Percentiles rank a stretch among this genome's conserved stretches.
Conservation (phyloP, 805 yeast species). For the Suhomyces tanzawaensis region DNA sequence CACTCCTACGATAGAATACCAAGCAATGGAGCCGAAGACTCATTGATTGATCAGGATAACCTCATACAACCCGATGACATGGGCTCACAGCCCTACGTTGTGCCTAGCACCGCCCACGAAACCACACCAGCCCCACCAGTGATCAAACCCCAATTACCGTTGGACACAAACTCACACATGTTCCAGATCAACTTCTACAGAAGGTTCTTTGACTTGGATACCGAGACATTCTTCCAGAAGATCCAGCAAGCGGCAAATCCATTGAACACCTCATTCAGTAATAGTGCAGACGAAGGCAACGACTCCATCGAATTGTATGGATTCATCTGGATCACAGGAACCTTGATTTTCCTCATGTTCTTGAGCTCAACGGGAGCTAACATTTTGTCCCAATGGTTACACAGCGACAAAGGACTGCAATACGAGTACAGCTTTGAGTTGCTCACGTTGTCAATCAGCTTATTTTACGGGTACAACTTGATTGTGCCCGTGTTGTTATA, state of each 20-base stretch:
- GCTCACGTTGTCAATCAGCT: conserved; percentile 63
- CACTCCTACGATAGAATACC: conserved; percentile 5
- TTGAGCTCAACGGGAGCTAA: conserved; percentile 71
- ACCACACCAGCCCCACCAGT: conserved; percentile 14
- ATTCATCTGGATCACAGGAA: conserved; percentile 86
- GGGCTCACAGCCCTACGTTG: conserved; percentile 10
- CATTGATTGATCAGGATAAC: conserved; percentile 17
- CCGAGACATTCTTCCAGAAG: conserved; percentile 56
- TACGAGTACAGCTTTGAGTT: conserved; percentile 61
- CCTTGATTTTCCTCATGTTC: conserved; percentile 71
- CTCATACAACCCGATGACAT: conserved; percentile 18
- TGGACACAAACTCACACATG: conserved; percentile 33
- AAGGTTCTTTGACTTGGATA: conserved; percentile 66
- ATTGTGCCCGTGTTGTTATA: conserved; percentile 59
- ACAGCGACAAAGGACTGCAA: conserved; percentile 35
- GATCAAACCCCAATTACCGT: conserved; percentile 27
- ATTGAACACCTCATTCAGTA: conserved; percentile 24
- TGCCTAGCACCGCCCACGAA: conserved; percentile 4
- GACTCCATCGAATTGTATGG: conserved; percentile 71
- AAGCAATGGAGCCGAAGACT: background rate
- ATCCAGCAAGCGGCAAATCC: conserved; percentile 60
- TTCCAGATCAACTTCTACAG: conserved; percentile 60
- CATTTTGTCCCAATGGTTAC: conserved; percentile 54
- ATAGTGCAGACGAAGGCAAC: conserved; percentile 31
- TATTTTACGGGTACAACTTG: conserved; percentile 76